Conservation (phyloP, 108 stramenopile species). For the Nitzschia palea region DNA sequence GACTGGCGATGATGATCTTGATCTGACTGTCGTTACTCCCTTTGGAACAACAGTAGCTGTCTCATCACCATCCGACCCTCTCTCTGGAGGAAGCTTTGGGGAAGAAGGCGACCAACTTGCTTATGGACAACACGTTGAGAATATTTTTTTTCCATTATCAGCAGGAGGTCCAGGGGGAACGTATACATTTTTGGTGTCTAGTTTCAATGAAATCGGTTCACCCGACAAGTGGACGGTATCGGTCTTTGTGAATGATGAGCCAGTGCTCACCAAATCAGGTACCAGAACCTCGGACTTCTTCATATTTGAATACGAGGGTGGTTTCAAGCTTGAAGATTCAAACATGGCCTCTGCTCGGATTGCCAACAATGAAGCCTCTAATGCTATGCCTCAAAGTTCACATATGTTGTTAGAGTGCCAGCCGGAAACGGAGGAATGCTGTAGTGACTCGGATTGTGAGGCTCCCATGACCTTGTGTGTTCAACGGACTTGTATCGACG, state of each 20-base stretch:
- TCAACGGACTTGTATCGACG: slow-evolving; percentile 32
- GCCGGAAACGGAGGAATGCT: slow-evolving; percentile 22
- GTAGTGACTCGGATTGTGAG: slow-evolving; percentile 22
- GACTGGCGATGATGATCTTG: slow-evolving; percentile 31
- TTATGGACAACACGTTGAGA: slow-evolving; percentile 18
- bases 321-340: slow-evolving; percentile 5
- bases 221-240: slow-evolving; percentile 11
- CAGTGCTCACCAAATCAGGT: slow-evolving; percentile 7
- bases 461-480: slow-evolving; percentile 11
- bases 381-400: too few relatives aligned
- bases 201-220: neutral
- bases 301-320: slow-evolving; percentile 6
- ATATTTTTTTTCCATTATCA: slow-evolving; percentile 22
- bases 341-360: too few relatives aligned
- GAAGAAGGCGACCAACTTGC: slow-evolving; percentile 20
- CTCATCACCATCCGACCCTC: neutral
- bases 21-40: slow-evolving; percentile 17
- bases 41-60: slow-evolving; percentile 12
- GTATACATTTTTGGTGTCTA: slow-evolving; percentile 15
- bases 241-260: slow-evolving; percentile 18
- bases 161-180: slow-evolving; percentile 14
- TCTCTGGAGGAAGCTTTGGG: slow-evolving; percentile 7
- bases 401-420: slow-evolving; percentile 7
- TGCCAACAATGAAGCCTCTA: too few relatives aligned
- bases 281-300: slow-evolving; percentile 2